Evolutionary conservation across 495 filamentous ascomycete species (phyloP).

Genomic region (Penicilliopsis zonata): DNA sequence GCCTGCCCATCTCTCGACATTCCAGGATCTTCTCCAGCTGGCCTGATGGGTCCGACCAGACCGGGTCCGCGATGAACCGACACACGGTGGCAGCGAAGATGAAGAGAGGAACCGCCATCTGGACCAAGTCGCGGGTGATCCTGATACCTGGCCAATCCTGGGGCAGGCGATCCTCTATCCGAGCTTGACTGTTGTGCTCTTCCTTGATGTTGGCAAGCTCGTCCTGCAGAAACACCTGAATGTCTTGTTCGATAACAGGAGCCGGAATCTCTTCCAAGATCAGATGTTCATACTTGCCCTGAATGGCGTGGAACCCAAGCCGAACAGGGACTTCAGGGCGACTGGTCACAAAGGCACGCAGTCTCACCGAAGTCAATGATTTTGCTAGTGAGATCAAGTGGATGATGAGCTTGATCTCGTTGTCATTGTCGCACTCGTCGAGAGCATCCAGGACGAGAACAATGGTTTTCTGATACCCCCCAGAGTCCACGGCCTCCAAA

Average conservation of each 20-base stretch:
- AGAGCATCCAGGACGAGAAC: conserved; percentile 41
- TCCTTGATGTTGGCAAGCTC: conserved; percentile 13
- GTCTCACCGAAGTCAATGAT: conserved; percentile 4
- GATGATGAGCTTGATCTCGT: conserved; percentile 26
- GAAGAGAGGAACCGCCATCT: conserved; percentile 16
- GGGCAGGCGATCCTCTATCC: conserved; percentile 4
- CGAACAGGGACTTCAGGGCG: conserved; percentile 33
- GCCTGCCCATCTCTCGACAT: too few species aligned
- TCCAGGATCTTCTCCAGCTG: too few species aligned
- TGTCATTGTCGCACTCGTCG: conserved; percentile 35
- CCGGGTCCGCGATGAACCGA: conserved; percentile 12
- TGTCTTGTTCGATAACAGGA: conserved; percentile 15
- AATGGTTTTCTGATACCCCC: too few species aligned
- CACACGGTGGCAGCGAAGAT: conserved; percentile 19
- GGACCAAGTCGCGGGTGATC: conserved; percentile 4
- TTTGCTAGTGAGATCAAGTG: conserved; percentile 14
- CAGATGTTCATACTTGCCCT: conserved; percentile 11
- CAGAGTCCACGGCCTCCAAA: too few species aligned
- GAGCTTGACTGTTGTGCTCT: too few species aligned
- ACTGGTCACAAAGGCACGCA: conserved; percentile 28
- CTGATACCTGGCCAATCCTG: conserved; percentile 27
- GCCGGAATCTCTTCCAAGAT: conserved; percentile 15
- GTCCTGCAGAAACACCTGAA: conserved; percentile 13
- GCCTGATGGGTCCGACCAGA: too few species aligned
- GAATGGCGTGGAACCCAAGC: conserved; percentile 14